Percentiles rank a stretch among this genome's conserved stretches.
Conservation (phyloP, 2,329 filamentous ascomycete species). For the Aureobasidium sp. region DNA sequence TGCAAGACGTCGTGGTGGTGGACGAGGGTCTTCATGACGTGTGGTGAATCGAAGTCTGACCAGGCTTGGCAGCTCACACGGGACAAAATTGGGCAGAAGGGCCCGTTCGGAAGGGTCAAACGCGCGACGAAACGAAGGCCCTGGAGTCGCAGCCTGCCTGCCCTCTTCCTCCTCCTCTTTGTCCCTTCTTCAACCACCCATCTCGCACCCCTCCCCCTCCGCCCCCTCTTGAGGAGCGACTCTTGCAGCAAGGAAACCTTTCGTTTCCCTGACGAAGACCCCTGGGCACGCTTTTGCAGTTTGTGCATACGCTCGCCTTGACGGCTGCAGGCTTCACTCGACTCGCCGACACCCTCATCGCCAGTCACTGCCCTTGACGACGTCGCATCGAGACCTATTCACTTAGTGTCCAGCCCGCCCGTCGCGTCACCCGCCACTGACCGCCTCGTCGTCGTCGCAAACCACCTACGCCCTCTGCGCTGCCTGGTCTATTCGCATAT, state of each 20-base stretch:
- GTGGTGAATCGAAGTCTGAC: not conserved
- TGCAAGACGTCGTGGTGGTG: not conserved
- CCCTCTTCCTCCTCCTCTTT: not conserved
- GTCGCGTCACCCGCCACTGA: conserved; percentile 18
- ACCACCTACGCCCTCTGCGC: conserved; percentile 9
- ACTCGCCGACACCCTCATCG: not conserved
- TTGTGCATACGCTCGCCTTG: not conserved
- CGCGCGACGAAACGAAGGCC: not conserved
- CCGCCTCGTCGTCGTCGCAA: not conserved
- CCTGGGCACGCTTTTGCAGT: not conserved
- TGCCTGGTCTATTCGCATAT: not conserved
- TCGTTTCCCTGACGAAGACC: not conserved
- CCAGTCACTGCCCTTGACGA: not conserved
- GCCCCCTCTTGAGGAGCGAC: conserved; percentile 8
- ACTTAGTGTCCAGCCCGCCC: conserved; percentile 24
- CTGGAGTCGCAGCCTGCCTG: not conserved
- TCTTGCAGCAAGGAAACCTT: not conserved
- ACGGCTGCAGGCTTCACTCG: not conserved
- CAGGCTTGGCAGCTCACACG: not conserved
- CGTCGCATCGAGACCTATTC: conserved; percentile 26
- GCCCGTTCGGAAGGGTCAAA: not conserved
- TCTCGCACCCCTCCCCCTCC: not conserved
- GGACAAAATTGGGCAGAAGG: not conserved
- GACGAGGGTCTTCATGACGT: not conserved
- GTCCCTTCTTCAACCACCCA: not conserved